A percentile compares a stretch with the other conserved stretches of the same genome.
Evolutionary conservation across 805 yeast species (phyloP).

Genomic region (Cyberlindnera sargentensis): DNA sequence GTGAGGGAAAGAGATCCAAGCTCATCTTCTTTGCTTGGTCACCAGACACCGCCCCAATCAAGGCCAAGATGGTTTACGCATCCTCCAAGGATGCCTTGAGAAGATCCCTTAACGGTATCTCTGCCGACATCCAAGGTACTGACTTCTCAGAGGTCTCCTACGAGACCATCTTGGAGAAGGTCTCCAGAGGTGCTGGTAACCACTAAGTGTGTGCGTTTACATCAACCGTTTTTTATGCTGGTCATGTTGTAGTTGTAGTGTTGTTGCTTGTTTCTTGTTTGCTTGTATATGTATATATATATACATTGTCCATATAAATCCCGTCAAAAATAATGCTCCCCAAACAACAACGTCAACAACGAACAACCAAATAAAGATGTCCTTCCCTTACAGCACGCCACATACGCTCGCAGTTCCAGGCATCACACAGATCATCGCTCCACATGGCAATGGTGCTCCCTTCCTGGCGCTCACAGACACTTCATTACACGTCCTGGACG

Average conservation of each 20-base stretch:
- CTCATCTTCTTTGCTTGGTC: slow-evolving; percentile 81
- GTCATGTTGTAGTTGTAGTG: neutral
- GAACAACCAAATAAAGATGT: neutral
- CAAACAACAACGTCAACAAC: neutral
- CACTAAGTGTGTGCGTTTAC: slow-evolving; percentile 4
- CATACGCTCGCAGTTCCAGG: neutral
- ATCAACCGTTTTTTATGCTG: neutral
- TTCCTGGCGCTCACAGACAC: slow-evolving; percentile 25
- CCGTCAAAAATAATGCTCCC: neutral
- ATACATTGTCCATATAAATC: neutral
- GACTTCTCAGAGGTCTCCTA: slow-evolving; percentile 95
- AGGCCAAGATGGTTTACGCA: slow-evolving; percentile 97
- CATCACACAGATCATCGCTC: neutral
- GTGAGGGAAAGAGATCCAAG: slow-evolving; percentile 91
- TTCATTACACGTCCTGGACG: slow-evolving; percentile 27
- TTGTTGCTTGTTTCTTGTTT: neutral
- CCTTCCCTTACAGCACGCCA: neutral
- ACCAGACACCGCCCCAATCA: slow-evolving; percentile 94
- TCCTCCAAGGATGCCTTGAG: slow-evolving; percentile 97
- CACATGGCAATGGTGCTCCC: neutral
- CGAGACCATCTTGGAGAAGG: slow-evolving; percentile 87
- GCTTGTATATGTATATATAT: neutral
- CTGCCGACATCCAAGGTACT: slow-evolving; percentile 95
- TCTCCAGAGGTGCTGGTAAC: slow-evolving; percentile 39
- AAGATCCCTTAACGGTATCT: slow-evolving; percentile 92